Base-by-base conservation (phyloP, 306 rosid genomes). In the Sophora flavescens region DNA sequence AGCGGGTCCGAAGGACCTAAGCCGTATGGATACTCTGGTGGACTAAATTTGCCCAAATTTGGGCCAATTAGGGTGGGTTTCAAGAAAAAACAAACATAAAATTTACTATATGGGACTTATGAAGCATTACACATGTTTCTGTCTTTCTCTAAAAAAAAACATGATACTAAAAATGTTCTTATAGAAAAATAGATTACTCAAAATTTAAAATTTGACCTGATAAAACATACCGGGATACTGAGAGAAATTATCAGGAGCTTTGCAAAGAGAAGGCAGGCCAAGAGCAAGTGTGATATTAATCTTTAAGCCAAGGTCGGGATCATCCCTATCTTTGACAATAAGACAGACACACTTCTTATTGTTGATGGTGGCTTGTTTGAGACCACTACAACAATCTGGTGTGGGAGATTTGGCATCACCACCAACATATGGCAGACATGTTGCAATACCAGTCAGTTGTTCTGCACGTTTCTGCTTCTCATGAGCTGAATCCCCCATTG, bases 321-420 rank as follows among this genome's bases (percentile, higher is more conserved):
- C 88, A 39, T 88, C 74, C 63, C 93, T 84, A 51, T 88, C 87
- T 64, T 80, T 66, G 26, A 90, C 14, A 48, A 90, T 63, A 6
- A 88, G 63, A 42, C 96, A 90, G 14, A 90, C 51, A 72, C 93
- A 88, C 63, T 82, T 90, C 81, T 88, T 85, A 15, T 87, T 85
- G 79, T 11, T 73, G 74, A 80, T 83, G 1, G 88, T 74, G 58
- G 85, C 88, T 63, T 81, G 80, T 44, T 84, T 88, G 10, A 88
- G 87, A 50, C 93, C 90, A 11, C 16, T 79, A 63, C 95, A 90
- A 44, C 95, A 90, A 68, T 88, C 92, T 1, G 81, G 85, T 33
- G 96, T 87, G 1, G 93, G 96, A 10, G 88, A 67, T 78, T 68
- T 90, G 28, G 88, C 90, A 6, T 88, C 67, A 16, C 87, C 90